These are phyloP conservation scores for Epicoccum sorghinum DNA, from an alignment of 2,329 filamentous ascomycete species.

Conservation along the genomic window DNA sequence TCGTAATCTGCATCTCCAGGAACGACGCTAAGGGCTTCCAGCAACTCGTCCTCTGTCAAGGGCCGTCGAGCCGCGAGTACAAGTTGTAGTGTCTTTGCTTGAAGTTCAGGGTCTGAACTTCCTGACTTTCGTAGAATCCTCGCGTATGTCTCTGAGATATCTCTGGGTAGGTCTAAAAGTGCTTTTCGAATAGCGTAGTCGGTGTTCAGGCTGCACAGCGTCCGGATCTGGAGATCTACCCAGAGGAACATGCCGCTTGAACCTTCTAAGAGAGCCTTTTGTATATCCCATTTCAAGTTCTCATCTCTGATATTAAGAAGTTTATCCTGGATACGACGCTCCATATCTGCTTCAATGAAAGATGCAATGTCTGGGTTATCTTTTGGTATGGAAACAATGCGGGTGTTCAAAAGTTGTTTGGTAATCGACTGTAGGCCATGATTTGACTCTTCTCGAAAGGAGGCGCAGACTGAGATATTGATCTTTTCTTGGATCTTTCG, in stretches of 20 bases:
- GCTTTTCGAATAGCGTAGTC: constrained; percentile 46
- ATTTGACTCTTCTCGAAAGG: constrained; percentile 27
- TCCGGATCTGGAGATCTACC: constrained; percentile 30
- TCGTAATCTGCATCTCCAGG: constrained; percentile 35
- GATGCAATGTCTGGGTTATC: constrained; percentile 27
- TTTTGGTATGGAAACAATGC: constrained; percentile 27
- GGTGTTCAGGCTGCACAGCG: constrained; percentile 43
- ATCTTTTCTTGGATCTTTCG: constrained; percentile 28
- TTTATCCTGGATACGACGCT: constrained; percentile 21
- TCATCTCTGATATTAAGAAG: constrained; percentile 32
- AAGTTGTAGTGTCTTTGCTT: constrained; percentile 42
- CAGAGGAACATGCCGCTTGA: constrained; percentile 37
- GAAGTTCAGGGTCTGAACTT: constrained; percentile 2
- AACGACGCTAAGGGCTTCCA: constrained; percentile 49
- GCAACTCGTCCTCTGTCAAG: constrained; percentile 44
- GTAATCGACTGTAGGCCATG: background rate
- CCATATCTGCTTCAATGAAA: constrained; percentile 37
- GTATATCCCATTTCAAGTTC: constrained; percentile 33
- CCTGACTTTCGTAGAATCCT: constrained; percentile 14
- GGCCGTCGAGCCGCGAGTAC: constrained; percentile 38
- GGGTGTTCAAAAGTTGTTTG: constrained; percentile 2
- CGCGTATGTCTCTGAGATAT: constrained; percentile 24
- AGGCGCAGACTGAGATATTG: constrained; percentile 30
- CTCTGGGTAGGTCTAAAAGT: constrained; percentile 23
- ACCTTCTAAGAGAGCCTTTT: constrained; percentile 27